Evolutionary conservation across 805 yeast species (phyloP).

Genomic region (Teunomyces panamensis): DNA sequence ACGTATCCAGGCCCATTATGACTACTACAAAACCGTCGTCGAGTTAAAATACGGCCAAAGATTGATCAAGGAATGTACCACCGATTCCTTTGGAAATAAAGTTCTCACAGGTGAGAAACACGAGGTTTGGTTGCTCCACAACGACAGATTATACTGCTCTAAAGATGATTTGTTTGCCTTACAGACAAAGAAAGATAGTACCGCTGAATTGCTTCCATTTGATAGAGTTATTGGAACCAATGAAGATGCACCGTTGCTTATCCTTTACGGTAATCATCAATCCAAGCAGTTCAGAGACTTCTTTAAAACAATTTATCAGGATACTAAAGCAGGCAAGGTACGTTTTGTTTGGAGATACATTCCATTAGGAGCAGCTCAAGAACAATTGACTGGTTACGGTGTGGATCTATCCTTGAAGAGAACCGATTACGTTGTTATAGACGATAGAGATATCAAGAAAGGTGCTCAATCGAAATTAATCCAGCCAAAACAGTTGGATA

Average conservation of each 20-base stretch:
- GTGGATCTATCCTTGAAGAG: constrained; percentile 61
- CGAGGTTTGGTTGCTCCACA: constrained; percentile 50
- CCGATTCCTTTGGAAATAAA: constrained; percentile 33
- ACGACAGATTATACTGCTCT: constrained; percentile 57
- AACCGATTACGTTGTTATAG: constrained; percentile 64
- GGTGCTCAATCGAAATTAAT: constrained; percentile 21
- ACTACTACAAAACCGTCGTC: constrained; percentile 41
- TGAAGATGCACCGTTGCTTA: constrained; percentile 46
- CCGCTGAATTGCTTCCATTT: constrained; percentile 32
- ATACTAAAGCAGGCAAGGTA: constrained; percentile 62
- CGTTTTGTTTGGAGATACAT: constrained; percentile 75
- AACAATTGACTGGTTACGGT: constrained; percentile 58
- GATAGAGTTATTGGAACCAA: constrained; percentile 68
- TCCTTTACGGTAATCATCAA: constrained; percentile 64
- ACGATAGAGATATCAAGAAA: constrained; percentile 47
- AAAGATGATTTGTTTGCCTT: constrained; percentile 78
- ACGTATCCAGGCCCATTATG: constrained; percentile 61
- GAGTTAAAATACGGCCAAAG: constrained; percentile 20
- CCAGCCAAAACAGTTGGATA: constrained; percentile 17
- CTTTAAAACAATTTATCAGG: constrained; percentile 55
- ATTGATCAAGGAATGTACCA: constrained; percentile 20
- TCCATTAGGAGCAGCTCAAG: constrained; percentile 26
- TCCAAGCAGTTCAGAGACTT: constrained; percentile 52
- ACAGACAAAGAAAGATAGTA: constrained; percentile 46
- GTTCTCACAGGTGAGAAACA: constrained; percentile 14